These are phyloP conservation scores for Plasmodium fragile DNA, from an alignment of 169 alveolate genomes.

Conservation along the genomic window DNA sequence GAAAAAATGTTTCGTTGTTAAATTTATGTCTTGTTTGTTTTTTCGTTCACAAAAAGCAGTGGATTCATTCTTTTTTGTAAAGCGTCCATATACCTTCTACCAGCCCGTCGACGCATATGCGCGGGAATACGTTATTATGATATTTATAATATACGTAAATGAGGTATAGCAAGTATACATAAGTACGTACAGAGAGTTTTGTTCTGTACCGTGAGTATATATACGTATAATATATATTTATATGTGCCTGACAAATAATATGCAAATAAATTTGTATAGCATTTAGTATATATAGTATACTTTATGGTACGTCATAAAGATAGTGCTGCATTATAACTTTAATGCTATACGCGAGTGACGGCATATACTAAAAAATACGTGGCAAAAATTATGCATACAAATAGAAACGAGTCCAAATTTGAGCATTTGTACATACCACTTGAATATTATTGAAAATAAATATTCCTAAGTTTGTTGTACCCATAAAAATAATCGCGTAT, in stretches of 20 bases:
- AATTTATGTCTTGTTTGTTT: background rate
- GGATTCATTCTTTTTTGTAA: background rate
- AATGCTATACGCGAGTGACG: background rate
- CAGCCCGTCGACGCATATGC: background rate
- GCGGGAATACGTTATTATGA: background rate
- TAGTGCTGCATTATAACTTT: background rate
- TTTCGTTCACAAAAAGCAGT: background rate
- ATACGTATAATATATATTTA: background rate
- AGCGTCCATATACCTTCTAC: background rate
- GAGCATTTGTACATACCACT: background rate
- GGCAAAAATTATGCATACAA: background rate
- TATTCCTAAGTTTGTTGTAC: background rate
- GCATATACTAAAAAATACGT: background rate
- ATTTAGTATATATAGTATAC: background rate
- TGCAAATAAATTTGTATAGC: background rate
- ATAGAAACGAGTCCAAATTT: background rate
- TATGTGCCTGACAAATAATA: background rate
- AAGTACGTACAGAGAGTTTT: background rate
- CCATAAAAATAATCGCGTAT: background rate
- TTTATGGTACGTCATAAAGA: background rate
- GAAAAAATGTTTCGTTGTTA: background rate
- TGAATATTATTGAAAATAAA: background rate
- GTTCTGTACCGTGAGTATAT: conserved; percentile 6
- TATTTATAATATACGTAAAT: background rate
- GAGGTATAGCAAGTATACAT: background rate